A percentile compares a stretch with the other conserved stretches of the same genome.
Conservation (phyloP, 2,329 filamentous ascomycete species). For the Periconia macrospinosa region DNA sequence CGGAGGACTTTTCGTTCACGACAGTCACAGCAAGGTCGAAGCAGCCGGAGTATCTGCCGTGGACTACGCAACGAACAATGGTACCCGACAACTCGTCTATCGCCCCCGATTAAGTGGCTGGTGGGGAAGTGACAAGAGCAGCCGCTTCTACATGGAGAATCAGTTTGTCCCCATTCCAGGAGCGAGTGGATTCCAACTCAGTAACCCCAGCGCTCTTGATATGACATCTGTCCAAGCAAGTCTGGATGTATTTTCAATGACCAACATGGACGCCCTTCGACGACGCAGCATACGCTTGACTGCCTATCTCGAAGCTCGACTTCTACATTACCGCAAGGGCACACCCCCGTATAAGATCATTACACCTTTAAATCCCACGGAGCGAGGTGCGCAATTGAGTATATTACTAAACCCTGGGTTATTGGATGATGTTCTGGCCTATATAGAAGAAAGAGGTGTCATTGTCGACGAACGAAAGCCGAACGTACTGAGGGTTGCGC, state of each 20-base stretch:
- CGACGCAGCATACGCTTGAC: slow-evolving; percentile 74
- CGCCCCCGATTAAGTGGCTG: slow-evolving; percentile 74
- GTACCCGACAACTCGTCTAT: slow-evolving; percentile 50
- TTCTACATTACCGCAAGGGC: slow-evolving; percentile 22
- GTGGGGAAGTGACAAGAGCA: slow-evolving; percentile 81
- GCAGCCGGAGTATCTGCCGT: slow-evolving; percentile 22
- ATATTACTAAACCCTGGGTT: slow-evolving; percentile 68
- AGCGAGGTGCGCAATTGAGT: slow-evolving; percentile 79
- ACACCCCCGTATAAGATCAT: slow-evolving; percentile 56
- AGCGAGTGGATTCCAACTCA: slow-evolving; percentile 81
- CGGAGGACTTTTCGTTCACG: slow-evolving; percentile 78
- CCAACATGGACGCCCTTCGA: slow-evolving; percentile 69
- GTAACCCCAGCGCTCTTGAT: slow-evolving; percentile 79
- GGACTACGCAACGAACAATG: slow-evolving; percentile 4
- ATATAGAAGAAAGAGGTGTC: slow-evolving; percentile 68
- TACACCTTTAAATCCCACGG: slow-evolving; percentile 68
- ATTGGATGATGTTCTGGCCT: slow-evolving; percentile 67
- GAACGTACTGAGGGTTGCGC: slow-evolving; percentile 81
- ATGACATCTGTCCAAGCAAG: slow-evolving; percentile 74
- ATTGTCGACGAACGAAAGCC: slow-evolving; percentile 84
- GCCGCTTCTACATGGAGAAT: slow-evolving; percentile 83
- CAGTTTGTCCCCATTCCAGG: slow-evolving; percentile 75
- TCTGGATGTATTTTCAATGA: slow-evolving; percentile 72
- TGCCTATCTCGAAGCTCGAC: slow-evolving; percentile 67
- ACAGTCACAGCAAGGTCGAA: slow-evolving; percentile 66